A percentile compares a stretch with the other conserved stretches of the same genome.
Evolutionary conservation across 2,329 filamentous ascomycete species (phyloP).

Genomic region (Colletotrichum lini): DNA sequence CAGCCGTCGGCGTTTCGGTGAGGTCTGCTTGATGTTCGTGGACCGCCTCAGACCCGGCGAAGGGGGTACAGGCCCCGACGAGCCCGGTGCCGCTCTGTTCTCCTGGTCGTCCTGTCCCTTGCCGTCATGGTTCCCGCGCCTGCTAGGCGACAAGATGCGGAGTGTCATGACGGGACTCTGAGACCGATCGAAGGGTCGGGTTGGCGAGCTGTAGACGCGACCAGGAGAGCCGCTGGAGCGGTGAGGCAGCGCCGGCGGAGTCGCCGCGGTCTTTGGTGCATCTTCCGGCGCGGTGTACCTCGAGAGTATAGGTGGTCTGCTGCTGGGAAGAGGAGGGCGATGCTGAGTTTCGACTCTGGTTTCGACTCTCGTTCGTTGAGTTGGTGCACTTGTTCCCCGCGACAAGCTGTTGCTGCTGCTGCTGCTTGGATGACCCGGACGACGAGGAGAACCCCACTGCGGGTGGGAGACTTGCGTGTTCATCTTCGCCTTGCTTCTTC

Average conservation of each 20-base stretch:
- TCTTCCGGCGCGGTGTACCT: slow-evolving; percentile 31
- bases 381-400: slow-evolving; percentile 1
- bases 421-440: slow-evolving; percentile 4
- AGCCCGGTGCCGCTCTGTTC: not conserved
- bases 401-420: not conserved
- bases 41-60: not conserved
- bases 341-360: slow-evolving; percentile 26
- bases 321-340: slow-evolving; percentile 13
- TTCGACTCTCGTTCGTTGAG: slow-evolving; percentile 15
- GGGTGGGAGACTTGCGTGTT: slow-evolving; percentile 19
- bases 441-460: slow-evolving; percentile 14
- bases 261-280: not conserved
- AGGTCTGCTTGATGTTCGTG: slow-evolving; percentile 18
- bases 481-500: slow-evolving; percentile 15
- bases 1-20: slow-evolving; percentile 25
- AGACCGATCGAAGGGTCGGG: slow-evolving; percentile 17
- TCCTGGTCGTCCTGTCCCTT: slow-evolving; percentile 23
- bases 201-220: slow-evolving; percentile 35
- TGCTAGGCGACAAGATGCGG: slow-evolving; percentile 29
- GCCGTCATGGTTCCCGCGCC: not conserved
- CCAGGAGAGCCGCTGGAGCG: slow-evolving; percentile 23
- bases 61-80: not conserved
- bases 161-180: slow-evolving; percentile 37
- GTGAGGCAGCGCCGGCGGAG: not conserved
- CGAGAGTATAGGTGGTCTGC: slow-evolving; percentile 16